These are phyloP conservation scores for Sanghuangporus baumii DNA, from an alignment of 1,284 basidiomycete species.

Conservation along the genomic window DNA sequence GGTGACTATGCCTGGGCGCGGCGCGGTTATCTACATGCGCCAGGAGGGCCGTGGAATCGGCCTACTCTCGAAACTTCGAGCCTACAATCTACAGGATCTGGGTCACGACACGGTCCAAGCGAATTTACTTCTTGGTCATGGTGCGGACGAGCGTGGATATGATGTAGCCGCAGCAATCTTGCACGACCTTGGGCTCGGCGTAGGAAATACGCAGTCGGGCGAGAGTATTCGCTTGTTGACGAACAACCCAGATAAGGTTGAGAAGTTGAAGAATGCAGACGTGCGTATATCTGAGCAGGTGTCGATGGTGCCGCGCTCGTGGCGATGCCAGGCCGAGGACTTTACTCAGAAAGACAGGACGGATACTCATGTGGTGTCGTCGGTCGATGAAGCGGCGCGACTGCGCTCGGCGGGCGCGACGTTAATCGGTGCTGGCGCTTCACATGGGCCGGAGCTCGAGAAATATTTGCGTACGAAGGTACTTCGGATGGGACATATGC, in stretches of 20 bases:
- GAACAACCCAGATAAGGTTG: slow-evolving; percentile 97
- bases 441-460: slow-evolving; percentile 85
- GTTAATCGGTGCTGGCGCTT: slow-evolving; percentile 77
- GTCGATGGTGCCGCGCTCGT: slow-evolving; percentile 91
- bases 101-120: slow-evolving; percentile 98
- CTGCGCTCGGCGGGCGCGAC: slow-evolving; percentile 59
- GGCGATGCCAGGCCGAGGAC: slow-evolving; percentile 41
- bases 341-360: slow-evolving; percentile 31
- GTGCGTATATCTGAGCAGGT: slow-evolving; percentile 81
- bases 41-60: slow-evolving; percentile 99
- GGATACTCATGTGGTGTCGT: slow-evolving; percentile 24
- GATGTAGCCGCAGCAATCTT: slow-evolving; percentile 89
- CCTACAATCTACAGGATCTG: slow-evolving; percentile 97
- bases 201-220: slow-evolving; percentile 26
- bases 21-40: slow-evolving; percentile 94
- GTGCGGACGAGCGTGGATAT: slow-evolving; percentile 92
- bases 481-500: slow-evolving; percentile 92
- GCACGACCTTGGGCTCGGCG: slow-evolving; percentile 78
- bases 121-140: slow-evolving; percentile 92
- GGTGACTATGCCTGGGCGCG: slow-evolving; percentile 67
- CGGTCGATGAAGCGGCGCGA: slow-evolving; percentile 26
- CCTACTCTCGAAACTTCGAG: slow-evolving; percentile 90
- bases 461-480: slow-evolving; percentile 96
- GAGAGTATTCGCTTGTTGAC: slow-evolving; percentile 82
- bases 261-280: slow-evolving; percentile 81